A percentile compares a stretch with the other conserved stretches of the same genome.
Evolutionary conservation across 2,329 filamentous ascomycete genomes (phyloP).

Genomic region (Claviceps citrina): DNA sequence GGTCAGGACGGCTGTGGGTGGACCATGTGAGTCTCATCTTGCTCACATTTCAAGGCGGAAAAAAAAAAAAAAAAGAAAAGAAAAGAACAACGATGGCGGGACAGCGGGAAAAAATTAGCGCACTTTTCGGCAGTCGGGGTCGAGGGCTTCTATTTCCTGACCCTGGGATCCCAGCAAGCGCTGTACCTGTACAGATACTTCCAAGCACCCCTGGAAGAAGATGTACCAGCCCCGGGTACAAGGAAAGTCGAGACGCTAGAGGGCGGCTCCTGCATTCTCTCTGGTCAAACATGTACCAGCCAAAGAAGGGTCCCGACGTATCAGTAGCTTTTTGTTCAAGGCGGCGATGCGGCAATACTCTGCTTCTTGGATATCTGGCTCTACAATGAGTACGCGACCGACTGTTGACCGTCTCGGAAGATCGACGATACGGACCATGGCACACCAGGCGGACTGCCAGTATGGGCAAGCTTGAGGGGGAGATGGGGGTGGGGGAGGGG

Average conservation of each 20-base stretch:
- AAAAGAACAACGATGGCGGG: neutral
- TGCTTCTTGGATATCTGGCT: neutral
- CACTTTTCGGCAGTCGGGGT: slow-evolving; percentile 2
- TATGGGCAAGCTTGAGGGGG: neutral
- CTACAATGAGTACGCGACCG: neutral
- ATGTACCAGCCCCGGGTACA: neutral
- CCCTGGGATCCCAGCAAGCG: neutral
- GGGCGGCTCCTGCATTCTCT: neutral
- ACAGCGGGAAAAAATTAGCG: neutral
- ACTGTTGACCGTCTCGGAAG: neutral
- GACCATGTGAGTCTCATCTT: neutral
- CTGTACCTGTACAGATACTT: slow-evolving; percentile 1
- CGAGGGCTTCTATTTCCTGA: neutral
- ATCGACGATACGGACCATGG: neutral
- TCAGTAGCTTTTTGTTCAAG: neutral
- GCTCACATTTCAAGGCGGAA: neutral
- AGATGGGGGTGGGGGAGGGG: neutral
- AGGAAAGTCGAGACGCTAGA: neutral
- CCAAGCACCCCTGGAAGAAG: neutral
- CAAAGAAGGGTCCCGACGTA: neutral
- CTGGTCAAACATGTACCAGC: neutral
- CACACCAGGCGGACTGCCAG: neutral
- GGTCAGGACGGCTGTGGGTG: neutral
- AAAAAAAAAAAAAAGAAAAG: neutral
- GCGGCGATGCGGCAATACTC: neutral